Conservation (phyloP, 768 basidiomycete genomes). For the Pisolithus tinctorius region DNA sequence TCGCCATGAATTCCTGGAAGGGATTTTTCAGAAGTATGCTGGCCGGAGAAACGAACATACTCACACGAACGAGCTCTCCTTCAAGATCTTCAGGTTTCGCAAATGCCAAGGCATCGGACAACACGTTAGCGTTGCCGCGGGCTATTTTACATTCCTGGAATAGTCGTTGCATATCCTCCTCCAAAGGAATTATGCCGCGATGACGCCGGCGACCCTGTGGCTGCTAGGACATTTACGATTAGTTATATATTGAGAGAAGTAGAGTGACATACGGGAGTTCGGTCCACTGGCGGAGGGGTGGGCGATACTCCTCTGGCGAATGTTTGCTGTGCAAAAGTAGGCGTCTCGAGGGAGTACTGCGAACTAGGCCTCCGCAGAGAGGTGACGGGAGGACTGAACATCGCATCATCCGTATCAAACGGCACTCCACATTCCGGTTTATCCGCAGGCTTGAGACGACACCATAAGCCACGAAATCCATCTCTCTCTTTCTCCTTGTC, state of each 20-base stretch:
- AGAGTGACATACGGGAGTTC: constrained; percentile 12
- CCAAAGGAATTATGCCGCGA: constrained; percentile 53
- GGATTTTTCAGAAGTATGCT: background rate
- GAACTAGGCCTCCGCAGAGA: constrained; percentile 24
- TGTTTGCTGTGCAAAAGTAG: constrained; percentile 33
- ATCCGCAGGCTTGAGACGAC: constrained; percentile 67
- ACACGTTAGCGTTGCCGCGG: constrained; percentile 68
- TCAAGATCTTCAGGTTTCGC: constrained; percentile 66
- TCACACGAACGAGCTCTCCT: constrained; percentile 59
- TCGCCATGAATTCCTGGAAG: constrained; percentile 73
- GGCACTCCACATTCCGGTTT: constrained; percentile 84
- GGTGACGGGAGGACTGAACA: constrained; percentile 63
- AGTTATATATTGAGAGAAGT: background rate
- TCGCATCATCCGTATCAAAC: constrained; percentile 70
- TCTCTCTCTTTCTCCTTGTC: constrained; percentile 34
- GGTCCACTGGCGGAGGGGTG: constrained; percentile 22
- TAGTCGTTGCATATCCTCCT: constrained; percentile 79
- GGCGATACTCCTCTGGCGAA: constrained; percentile 20
- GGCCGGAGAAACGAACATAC: constrained; percentile 11
- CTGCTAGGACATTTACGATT: background rate
- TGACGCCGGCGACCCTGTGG: constrained; percentile 16
- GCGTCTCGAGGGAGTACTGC: constrained; percentile 27
- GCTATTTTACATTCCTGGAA: constrained; percentile 84
- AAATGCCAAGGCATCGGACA: constrained; percentile 63
- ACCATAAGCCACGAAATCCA: constrained; percentile 71